Evolutionary conservation across 306 rosid species (phyloP).

Genomic region (Malus sylvestris): DNA sequence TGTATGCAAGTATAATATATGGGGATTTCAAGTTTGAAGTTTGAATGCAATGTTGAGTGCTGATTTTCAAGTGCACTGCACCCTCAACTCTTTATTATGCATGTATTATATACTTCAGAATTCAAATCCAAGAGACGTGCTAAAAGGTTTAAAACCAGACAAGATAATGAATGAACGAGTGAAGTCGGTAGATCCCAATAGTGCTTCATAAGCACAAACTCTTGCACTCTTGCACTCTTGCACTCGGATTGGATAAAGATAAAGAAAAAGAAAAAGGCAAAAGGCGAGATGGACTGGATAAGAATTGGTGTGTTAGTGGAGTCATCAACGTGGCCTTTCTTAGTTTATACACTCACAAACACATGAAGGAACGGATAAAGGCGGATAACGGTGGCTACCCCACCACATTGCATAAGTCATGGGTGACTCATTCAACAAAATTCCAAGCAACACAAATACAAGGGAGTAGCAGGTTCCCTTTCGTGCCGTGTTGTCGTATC

Average conservation of each 20-base stretch:
- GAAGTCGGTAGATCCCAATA: not conserved
- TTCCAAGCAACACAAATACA: not conserved
- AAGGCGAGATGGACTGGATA: not conserved
- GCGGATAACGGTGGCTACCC: not conserved
- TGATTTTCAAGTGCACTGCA: not conserved
- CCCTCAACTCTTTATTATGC: not conserved
- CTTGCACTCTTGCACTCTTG: too few species aligned
- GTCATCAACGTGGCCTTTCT: not conserved
- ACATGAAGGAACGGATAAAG: not conserved
- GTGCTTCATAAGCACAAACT: too few species aligned
- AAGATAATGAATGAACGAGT: not conserved
- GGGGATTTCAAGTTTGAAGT: not conserved
- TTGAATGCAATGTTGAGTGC: not conserved
- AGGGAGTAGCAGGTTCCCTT: not conserved
- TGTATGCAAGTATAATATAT: not conserved
- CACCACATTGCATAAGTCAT: too few species aligned
- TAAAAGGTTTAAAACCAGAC: not conserved
- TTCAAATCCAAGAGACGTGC: not conserved
- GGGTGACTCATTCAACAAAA: not conserved
- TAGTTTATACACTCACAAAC: not conserved
- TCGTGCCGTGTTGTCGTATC: too few species aligned
- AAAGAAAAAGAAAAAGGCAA: accelerated
- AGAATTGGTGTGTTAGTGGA: not conserved
- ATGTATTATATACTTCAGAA: too few species aligned
- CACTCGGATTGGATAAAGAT: not conserved